Conservation (phyloP, 768 basidiomycete genomes). For the Chalciporus piperatus region DNA sequence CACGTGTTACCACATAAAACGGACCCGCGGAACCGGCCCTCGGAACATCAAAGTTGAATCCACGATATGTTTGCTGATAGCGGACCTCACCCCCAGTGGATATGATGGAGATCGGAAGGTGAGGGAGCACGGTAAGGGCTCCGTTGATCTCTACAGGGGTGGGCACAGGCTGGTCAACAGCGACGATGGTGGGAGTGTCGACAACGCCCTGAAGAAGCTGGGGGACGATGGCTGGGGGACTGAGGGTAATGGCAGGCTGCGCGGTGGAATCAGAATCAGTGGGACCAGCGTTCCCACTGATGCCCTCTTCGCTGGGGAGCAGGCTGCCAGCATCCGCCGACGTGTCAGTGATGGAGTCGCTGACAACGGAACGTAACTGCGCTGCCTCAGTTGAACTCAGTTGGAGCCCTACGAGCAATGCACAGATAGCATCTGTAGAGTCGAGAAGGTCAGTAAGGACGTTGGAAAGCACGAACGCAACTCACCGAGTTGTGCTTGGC, state of each 20-base stretch:
- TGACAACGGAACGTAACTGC: neutral
- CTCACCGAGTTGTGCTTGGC: neutral
- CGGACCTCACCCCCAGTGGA: neutral
- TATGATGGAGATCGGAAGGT: neutral
- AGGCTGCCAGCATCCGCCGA: neutral
- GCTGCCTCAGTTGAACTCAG: neutral
- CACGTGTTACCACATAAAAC: constrained; percentile 43
- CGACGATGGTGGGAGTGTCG: neutral
- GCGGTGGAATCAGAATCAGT: neutral
- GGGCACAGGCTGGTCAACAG: neutral
- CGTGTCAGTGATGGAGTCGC: neutral
- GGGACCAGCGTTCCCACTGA: neutral
- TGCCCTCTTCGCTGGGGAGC: neutral
- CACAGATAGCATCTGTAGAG: neutral
- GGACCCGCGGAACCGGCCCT: neutral
- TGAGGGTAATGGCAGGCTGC: neutral
- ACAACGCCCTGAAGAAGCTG: neutral
- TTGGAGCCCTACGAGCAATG: neutral
- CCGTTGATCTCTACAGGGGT: neutral
- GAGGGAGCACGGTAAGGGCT: neutral
- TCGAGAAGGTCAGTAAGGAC: neutral
- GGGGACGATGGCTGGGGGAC: too few species aligned
- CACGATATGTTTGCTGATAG: neutral
- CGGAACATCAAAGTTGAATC: neutral
- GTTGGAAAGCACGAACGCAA: neutral